phyloP scores from a whole-genome alignment of 352 stramenopile genomes.

The Aphanomyces astaci region DNA sequence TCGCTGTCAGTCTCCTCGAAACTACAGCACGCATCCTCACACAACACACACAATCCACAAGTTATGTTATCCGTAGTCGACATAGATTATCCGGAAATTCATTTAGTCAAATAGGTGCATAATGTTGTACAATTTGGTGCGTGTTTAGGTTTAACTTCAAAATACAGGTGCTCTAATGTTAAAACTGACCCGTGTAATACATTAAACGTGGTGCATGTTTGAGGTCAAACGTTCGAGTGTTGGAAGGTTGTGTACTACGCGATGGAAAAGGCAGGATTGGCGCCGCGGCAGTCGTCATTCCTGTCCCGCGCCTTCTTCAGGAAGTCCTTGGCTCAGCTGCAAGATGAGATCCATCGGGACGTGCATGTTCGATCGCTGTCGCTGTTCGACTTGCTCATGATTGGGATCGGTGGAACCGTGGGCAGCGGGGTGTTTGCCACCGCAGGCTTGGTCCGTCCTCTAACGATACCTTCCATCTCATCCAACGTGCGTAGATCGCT shows the following conservation, averaged over 20 bases:
- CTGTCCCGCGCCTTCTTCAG: neutral
- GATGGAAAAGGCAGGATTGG: neutral
- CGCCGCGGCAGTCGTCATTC: neutral
- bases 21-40: neutral
- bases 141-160: too few relatives aligned
- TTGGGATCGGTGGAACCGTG: slow-evolving; percentile 89
- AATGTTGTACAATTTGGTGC: too few relatives aligned
- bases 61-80: too few relatives aligned
- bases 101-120: too few relatives aligned
- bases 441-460: slow-evolving; percentile 28
- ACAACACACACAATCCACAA: neutral
- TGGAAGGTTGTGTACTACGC: neutral
- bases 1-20: neutral
- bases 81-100: neutral
- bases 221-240: neutral
- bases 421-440: slow-evolving; percentile 88
- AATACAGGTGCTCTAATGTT: too few relatives aligned
- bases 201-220: neutral
- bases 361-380: slow-evolving; percentile 39
- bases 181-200: too few relatives aligned
- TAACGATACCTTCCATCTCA: slow-evolving; percentile 28
- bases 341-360: slow-evolving; percentile 2
- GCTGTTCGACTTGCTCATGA: slow-evolving; percentile 85
- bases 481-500: neutral
- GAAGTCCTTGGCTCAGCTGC: neutral